Evolutionary conservation across 169 alveolate genomes (phyloP), one percentile per base, ranked within the genome.

Genomic region (Cryptosporidium parvum): DNA sequence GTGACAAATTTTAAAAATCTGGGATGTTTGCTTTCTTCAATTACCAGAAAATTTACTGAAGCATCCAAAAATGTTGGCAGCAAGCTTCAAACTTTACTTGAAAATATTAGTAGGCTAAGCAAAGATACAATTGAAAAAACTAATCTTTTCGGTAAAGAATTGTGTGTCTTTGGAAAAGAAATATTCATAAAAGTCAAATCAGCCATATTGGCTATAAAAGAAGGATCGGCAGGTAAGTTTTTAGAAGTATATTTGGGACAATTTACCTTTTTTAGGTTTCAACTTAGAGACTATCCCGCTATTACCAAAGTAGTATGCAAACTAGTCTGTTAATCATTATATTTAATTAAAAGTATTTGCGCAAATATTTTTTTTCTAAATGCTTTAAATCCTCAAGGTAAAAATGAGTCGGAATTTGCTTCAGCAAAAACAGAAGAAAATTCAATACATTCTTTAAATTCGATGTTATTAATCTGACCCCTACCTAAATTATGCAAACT

Each of bases 241-340:
- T 65, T 4, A 65, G 5, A 31, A 37, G 14, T 29, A 5, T 21
- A 5, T 7, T n/a, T 0, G 10, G 31, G 33, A 14, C n/a, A 10
- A 65, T n/a, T 65, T 65, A 65, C 48, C 33, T 65, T 37, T 2
- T 33, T 33, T 37, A 62, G 89, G 89, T 14, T 62, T 80, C 16
- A 70, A 80, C 39, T 29, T 61, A 26, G 89, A 80, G 52, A 58
- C 89, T 18, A 18, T 80, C 35, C 89, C 89, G 14, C 68, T 80
- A 39, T 65, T 80, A 45, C 89, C 89, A 14, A 80, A 80, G 35
- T 80, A 80, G 62, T 16, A 48, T 8, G 10, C n/a, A 37, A 69
- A 70, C 72, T 37, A 37, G 72, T 65, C 44, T 21, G 23, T 65
- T 33, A 65, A 65, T 65, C 18, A 65, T 33, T 65, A 65, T 65